Percentiles rank a stretch among this genome's conserved stretches.
Conservation (phyloP, 148 eudicot genomes). For the Polygonum maritimum region DNA sequence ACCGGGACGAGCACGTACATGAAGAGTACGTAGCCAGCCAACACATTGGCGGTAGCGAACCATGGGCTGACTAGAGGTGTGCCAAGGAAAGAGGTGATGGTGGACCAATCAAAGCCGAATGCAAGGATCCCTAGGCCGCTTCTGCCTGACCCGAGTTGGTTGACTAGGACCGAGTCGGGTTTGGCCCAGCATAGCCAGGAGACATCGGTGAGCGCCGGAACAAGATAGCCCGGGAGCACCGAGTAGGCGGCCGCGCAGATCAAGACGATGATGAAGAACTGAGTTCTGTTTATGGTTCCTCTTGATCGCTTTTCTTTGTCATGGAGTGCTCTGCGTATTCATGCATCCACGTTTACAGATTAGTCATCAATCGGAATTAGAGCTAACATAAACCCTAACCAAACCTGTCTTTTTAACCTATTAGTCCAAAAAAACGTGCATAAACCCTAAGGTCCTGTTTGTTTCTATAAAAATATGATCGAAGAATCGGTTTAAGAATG, state of each 20-base stretch:
- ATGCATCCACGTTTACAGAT: neutral
- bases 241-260: conserved; percentile 56
- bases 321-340: conserved; percentile 54
- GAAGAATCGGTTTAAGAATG: too few relatives aligned
- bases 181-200: conserved; percentile 83
- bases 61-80: conserved; percentile 96
- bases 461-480: too few relatives aligned
- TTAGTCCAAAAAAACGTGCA: too few relatives aligned
- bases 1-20: conserved; percentile 63
- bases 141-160: conserved; percentile 84
- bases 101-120: conserved; percentile 76
- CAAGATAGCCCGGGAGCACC: conserved; percentile 62
- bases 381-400: too few relatives aligned
- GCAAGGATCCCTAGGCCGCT: conserved; percentile 71
- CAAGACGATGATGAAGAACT: conserved; percentile 65
- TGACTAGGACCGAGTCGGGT: conserved; percentile 51
- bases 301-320: conserved; percentile 56
- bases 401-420: neutral
- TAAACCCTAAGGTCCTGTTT: too few relatives aligned
- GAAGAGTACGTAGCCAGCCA: conserved; percentile 46
- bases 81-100: conserved; percentile 63
- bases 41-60: conserved; percentile 86
- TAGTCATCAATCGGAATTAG: neutral
- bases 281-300: conserved; percentile 49
- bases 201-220: conserved; percentile 42